Conservation (phyloP, 208 protist species). For the Blastocrithidia nonstop region DNA sequence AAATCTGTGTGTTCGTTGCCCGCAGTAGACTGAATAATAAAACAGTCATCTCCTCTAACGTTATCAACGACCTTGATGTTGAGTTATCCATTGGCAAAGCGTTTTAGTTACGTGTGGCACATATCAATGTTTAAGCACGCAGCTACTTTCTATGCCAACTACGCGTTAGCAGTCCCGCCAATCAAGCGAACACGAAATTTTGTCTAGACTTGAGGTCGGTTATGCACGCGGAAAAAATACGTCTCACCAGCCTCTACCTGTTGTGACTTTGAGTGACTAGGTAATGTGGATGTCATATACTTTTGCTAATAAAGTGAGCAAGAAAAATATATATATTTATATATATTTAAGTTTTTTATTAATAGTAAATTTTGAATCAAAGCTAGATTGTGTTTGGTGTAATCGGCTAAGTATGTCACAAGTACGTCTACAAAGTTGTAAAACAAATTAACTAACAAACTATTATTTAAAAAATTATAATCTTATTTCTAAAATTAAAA, state of each 20-base stretch:
- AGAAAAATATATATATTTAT: no score
- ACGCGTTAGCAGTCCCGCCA: constrained; percentile 67
- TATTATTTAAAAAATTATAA: no score
- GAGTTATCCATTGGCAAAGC: constrained; percentile 86
- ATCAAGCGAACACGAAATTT: constrained; percentile 78
- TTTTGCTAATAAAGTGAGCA: not conserved
- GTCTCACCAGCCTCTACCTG: constrained; percentile 60
- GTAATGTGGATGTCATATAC: not conserved
- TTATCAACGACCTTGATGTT: constrained; percentile 89
- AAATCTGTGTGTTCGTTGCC: constrained; percentile 43
- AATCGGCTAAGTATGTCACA: not conserved
- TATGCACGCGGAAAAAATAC: constrained; percentile 71
- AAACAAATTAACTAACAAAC: no score
- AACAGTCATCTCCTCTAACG: constrained; percentile 91
- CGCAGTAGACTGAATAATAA: constrained; percentile 90
- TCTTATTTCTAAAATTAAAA: no score
- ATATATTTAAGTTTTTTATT: not conserved
- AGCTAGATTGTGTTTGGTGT: not conserved
- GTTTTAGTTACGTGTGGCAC: constrained; percentile 65
- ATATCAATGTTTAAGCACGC: constrained; percentile 63
- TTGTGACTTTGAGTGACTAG: constrained; percentile 22
- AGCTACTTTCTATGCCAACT: constrained; percentile 67
- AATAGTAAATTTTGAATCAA: not conserved
- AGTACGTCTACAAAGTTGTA: no score
- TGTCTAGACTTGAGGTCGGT: constrained; percentile 62